Evolutionary conservation across 2,329 filamentous ascomycete genomes (phyloP), one percentile per base, ranked within the genome.

Genomic region (Graphium sp.): DNA sequence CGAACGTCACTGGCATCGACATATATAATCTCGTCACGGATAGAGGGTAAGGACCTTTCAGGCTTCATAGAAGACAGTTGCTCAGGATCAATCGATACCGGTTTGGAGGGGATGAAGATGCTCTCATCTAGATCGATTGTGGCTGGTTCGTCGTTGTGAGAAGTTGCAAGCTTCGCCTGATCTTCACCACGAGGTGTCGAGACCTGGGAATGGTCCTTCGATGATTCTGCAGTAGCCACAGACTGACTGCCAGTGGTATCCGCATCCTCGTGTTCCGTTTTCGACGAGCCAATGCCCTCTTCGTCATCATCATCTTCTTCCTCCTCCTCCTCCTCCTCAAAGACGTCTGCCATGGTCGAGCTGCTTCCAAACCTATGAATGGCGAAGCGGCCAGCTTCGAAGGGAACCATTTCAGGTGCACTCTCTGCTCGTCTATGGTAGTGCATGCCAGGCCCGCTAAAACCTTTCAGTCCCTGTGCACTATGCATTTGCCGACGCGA

Each of bases 321-420:
- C 4, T 68, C 63, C 40, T 81, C 75, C 37, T 84, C 80, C 17
- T 85, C 80, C 40, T 87, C 81, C 44, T 89, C 81, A 37, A 87
- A 89, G 1, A 89, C 81, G 44, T 87, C 81, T 0, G 75, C 79
- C 79, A 89, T 85, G 1, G 75, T 75, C 0, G 75, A 73, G 38
- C 67, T 70, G 46, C 72, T 77, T 22, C 64, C 66, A 29, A 74
- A 73, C 11, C 70, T 62, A 33, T 67, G 63, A 30, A 75, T 66
- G 17, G 60, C 60, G n/a, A 66, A 56, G 15, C 62, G 53, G 22
- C 56, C 58, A 34, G 55, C 53, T 32, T 85, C 79, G 40, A 87
- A 87, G 1, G 78, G 74, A 9, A 70, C 72, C 49, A 85, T 66
- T 41, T 82, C 78, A 4, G 81, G 81, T 2, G 81, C 80, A 43